phyloP scores from a whole-genome alignment of 2,329 filamentous ascomycete genomes.

The Talaromyces sp. region DNA sequence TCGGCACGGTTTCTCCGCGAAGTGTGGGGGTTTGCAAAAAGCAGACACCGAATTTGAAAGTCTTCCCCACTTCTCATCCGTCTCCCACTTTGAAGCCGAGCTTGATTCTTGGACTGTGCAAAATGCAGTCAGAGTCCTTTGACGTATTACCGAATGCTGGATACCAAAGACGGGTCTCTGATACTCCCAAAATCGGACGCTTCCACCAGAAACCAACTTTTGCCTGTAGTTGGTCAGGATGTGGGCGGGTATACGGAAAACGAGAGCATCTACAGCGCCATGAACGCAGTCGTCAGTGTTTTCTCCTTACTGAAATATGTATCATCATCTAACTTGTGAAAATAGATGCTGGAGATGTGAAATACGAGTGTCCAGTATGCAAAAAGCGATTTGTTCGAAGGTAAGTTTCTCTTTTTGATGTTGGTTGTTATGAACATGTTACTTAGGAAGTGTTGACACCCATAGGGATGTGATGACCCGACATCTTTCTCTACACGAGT shows the following conservation, averaged over 20 bases:
- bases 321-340: background rate
- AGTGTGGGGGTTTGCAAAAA: background rate
- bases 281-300: conserved; percentile 12
- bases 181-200: background rate
- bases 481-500: conserved; percentile 12
- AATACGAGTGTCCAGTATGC: conserved; percentile 13
- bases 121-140: background rate
- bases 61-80: background rate
- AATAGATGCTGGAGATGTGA: conserved; percentile 12
- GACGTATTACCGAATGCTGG: background rate
- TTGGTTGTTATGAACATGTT: background rate
- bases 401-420: conserved; percentile 2
- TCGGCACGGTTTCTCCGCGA: background rate
- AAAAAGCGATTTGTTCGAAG: conserved; percentile 14
- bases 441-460: background rate
- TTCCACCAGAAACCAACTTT: background rate
- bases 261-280: conserved; percentile 14
- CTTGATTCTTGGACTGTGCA: background rate
- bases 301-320: background rate
- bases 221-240: conserved; percentile 11
- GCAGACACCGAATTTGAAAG: background rate
- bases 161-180: background rate
- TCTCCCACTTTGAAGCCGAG: background rate
- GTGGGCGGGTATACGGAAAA: conserved; percentile 12
- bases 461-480: conserved; percentile 14